These are phyloP conservation scores for Eutypella sp. DNA, from an alignment of 2,329 filamentous ascomycete genomes.

Conservation along the genomic window DNA sequence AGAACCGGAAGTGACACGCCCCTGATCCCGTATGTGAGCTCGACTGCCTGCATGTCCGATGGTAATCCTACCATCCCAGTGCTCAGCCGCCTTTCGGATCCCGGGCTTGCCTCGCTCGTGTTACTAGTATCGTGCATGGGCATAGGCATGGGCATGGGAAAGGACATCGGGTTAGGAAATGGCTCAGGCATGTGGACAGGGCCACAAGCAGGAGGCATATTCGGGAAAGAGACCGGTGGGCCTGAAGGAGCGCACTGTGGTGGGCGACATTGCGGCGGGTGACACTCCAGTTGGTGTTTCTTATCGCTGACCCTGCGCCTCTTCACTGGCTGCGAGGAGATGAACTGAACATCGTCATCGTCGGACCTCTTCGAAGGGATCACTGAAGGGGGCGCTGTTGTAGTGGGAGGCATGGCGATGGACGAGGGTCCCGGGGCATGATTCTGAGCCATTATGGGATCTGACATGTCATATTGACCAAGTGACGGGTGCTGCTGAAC, in stretches of 20 bases:
- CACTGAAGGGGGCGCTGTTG: slow-evolving; percentile 9
- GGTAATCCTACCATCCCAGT: slow-evolving; percentile 27
- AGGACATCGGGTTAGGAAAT: neutral
- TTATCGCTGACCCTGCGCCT: slow-evolving; percentile 26
- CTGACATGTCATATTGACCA: slow-evolving; percentile 1
- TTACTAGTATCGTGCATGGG: slow-evolving; percentile 5
- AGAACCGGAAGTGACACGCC: slow-evolving; percentile 30
- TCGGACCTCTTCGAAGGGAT: slow-evolving; percentile 28
- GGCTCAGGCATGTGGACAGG: neutral
- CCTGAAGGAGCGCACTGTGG: slow-evolving; percentile 1
- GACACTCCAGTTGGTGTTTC: slow-evolving; percentile 1
- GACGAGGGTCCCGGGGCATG: neutral
- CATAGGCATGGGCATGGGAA: neutral
- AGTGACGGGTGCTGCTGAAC: too few relatives aligned
- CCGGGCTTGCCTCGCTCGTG: slow-evolving; percentile 7
- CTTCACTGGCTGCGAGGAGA: slow-evolving; percentile 40
- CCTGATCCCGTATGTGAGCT: slow-evolving; percentile 22
- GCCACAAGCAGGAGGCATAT: neutral
- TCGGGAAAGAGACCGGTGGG: slow-evolving; percentile 2
- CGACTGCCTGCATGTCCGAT: slow-evolving; percentile 21
- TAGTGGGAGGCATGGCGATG: neutral
- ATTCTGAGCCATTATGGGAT: slow-evolving; percentile 1
- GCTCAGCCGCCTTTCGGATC: slow-evolving; percentile 24
- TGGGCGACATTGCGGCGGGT: too few relatives aligned
- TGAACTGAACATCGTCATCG: slow-evolving; percentile 40